Evolutionary conservation across 306 rosid species (phyloP).

Genomic region (Cucumis cinereus): DNA sequence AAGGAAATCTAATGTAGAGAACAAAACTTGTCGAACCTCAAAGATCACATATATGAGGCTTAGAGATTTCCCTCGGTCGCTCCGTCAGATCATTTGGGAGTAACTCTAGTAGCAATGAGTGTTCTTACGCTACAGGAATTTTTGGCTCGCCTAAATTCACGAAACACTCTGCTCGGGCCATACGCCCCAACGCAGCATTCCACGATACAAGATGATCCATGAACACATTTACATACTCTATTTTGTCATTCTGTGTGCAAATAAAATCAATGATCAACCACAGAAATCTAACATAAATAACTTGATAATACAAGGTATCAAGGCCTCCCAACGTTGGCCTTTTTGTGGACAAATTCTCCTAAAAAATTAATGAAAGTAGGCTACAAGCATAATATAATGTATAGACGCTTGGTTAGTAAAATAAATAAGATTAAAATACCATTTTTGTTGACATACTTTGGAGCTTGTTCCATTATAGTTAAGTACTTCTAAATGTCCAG

Average conservation of each 20-base stretch:
- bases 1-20: background rate
- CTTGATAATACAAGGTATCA: background rate
- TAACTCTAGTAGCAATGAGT: background rate
- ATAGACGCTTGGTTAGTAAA: background rate
- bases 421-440: background rate
- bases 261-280: background rate
- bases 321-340: background rate
- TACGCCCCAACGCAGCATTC: conserved; percentile 54
- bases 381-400: background rate
- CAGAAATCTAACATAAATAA: background rate
- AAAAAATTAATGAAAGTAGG: background rate
- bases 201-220: conserved; percentile 87
- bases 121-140: conserved; percentile 49
- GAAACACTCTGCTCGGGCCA: conserved; percentile 58
- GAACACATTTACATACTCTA: conserved; percentile 54
- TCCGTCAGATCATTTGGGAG: background rate
- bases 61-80: background rate
- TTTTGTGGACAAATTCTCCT: background rate
- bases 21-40: background rate
- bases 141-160: conserved; percentile 87
- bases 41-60: background rate
- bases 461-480: too few relatives aligned
- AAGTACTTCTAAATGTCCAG: background rate
- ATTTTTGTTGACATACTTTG: background rate
- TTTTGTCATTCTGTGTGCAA: conserved; percentile 65